Evolutionary conservation across 2,329 filamentous ascomycete genomes (phyloP).

Genomic region (Verruconis gallopava): DNA sequence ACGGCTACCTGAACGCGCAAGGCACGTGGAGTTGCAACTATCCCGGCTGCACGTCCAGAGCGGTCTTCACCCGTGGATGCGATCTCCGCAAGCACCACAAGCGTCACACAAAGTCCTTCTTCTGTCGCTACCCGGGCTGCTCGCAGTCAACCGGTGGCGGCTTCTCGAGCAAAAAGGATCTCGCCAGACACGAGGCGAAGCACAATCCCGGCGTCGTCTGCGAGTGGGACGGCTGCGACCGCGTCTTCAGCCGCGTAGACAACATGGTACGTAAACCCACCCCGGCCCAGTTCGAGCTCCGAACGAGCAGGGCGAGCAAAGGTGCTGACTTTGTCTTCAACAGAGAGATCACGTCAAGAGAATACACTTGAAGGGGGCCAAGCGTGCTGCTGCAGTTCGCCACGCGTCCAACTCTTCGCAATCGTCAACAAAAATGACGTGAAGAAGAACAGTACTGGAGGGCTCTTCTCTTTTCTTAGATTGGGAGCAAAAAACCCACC

Average conservation of each 20-base stretch:
- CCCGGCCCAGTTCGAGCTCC: no score
- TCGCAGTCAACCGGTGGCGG: conserved; percentile 43
- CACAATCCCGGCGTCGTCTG: conserved; percentile 49
- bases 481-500: no score
- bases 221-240: conserved; percentile 43
- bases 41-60: conserved; percentile 45
- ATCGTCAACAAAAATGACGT: no score
- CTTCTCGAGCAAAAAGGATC: conserved; percentile 51
- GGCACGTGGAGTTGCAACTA: conserved; percentile 46
- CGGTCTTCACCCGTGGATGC: conserved; percentile 45
- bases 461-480: no score
- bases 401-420: background rate
- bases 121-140: conserved; percentile 45
- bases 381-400: background rate
- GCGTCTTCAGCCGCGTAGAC: conserved; percentile 48
- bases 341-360: conserved; percentile 13
- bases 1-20: conserved; percentile 32
- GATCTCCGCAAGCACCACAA: conserved; percentile 52
- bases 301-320: no score
- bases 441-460: no score
- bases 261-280: conserved; percentile 43
- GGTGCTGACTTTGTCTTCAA: background rate
- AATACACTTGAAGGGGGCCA: conserved; percentile 10
- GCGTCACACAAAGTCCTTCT: conserved; percentile 47
- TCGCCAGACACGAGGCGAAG: conserved; percentile 48